Percentiles rank a stretch among this genome's conserved stretches.
phyloP scores from a whole-genome alignment of 2,329 filamentous ascomycete genomes.

The Neofusicoccum sp. region DNA sequence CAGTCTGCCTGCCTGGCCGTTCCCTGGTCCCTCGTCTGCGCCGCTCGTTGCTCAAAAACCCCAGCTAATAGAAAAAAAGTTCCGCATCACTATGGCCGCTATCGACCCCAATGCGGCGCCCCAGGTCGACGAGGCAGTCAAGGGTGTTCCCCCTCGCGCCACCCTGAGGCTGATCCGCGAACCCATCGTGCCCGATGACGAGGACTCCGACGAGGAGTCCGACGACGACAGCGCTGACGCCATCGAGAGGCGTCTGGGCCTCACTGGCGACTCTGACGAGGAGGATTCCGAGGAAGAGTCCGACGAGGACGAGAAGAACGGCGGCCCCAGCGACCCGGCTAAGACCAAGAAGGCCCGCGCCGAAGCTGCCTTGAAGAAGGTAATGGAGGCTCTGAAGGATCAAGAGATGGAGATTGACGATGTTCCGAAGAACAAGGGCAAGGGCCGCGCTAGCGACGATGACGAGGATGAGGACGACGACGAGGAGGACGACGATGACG shows the following conservation, averaged over 20 bases:
- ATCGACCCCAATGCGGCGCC: slow-evolving; percentile 80
- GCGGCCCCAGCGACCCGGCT: slow-evolving; percentile 84
- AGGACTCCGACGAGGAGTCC: slow-evolving; percentile 59
- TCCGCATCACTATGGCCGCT: slow-evolving; percentile 97
- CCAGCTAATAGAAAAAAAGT: slow-evolving; percentile 53
- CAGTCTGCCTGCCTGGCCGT: not conserved
- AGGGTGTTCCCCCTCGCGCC: slow-evolving; percentile 57
- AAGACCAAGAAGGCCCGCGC: slow-evolving; percentile 86
- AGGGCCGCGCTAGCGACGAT: slow-evolving; percentile 59
- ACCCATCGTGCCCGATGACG: slow-evolving; percentile 58
- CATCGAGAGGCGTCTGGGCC: slow-evolving; percentile 38
- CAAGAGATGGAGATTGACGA: slow-evolving; percentile 73
- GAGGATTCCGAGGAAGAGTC: slow-evolving; percentile 41
- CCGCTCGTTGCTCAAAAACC: not conserved
- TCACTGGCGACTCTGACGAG: slow-evolving; percentile 36
- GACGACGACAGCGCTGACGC: slow-evolving; percentile 46
- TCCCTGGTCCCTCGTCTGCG: slow-evolving; percentile 11
- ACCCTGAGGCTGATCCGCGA: slow-evolving; percentile 89
- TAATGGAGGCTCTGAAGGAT: slow-evolving; percentile 65
- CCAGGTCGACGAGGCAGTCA: slow-evolving; percentile 45
- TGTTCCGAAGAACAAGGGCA: slow-evolving; percentile 53
- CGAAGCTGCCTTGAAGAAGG: slow-evolving; percentile 72
- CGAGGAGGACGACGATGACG: slow-evolving; percentile 50
- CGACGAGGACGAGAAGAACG: slow-evolving; percentile 70
- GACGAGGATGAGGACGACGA: slow-evolving; percentile 67